A percentile compares a stretch with the other conserved stretches of the same genome.
phyloP scores from a whole-genome alignment of 805 yeast genomes.

The Diddensiella transvaalensis region DNA sequence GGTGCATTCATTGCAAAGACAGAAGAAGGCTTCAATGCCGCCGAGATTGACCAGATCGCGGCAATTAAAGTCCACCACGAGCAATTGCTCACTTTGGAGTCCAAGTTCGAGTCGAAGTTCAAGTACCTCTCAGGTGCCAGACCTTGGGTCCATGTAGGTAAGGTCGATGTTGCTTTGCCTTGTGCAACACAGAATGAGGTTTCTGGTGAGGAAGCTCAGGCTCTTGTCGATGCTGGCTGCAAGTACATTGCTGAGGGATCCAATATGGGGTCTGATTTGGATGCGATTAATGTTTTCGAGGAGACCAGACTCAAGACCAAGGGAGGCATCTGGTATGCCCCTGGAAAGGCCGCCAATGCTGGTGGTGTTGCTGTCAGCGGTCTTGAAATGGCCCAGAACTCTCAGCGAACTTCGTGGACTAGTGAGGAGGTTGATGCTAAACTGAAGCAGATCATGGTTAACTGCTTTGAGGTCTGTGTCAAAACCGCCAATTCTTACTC shows the following conservation, averaged over 20 bases:
- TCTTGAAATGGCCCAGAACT: conserved; percentile 99
- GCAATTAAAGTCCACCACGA: conserved; percentile 75
- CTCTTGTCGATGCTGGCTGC: conserved; percentile 86
- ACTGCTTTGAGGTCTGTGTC: conserved; percentile 90
- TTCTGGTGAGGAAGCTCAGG: conserved; percentile 93
- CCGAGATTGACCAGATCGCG: conserved; percentile 76
- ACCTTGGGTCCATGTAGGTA: conserved; percentile 92
- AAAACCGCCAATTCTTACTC: conserved; percentile 79
- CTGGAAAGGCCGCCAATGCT: conserved; percentile 98
- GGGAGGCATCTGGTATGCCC: conserved; percentile 89
- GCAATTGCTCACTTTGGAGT: conserved; percentile 35
- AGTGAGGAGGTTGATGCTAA: conserved; percentile 87
- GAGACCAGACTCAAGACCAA: conserved; percentile 34
- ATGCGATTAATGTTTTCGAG: conserved; percentile 94
- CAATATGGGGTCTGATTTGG: conserved; percentile 98
- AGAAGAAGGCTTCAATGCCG: conserved; percentile 77
- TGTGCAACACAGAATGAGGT: conserved; percentile 99
- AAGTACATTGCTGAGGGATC: conserved; percentile 98
- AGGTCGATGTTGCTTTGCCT: conserved; percentile 94
- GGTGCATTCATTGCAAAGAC: conserved; percentile 69
- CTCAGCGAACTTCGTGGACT: conserved; percentile 89
- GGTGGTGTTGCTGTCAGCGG: conserved; percentile 99
- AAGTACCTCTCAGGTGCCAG: conserved; percentile 90
- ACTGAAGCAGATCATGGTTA: conserved; percentile 88
- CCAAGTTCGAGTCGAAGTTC: conserved; percentile 36